Conservation (phyloP, 441 rosid genomes). For the Croton setiger region DNA sequence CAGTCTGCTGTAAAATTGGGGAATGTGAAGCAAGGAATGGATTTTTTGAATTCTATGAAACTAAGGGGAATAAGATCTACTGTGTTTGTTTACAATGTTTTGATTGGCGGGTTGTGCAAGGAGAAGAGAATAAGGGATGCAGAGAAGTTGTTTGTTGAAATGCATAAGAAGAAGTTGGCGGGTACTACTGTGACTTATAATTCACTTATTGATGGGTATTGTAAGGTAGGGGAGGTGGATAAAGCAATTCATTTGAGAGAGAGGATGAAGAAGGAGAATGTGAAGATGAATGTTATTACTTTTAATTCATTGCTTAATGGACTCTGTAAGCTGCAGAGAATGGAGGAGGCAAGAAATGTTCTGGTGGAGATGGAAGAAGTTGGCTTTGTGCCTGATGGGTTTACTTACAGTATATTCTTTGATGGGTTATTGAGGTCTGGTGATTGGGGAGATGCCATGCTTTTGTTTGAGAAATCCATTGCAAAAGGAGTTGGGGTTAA, state of each 20-base stretch:
- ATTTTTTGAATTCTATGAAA: conserved; percentile 53
- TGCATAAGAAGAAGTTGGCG: conserved; percentile 38
- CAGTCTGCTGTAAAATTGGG: conserved; percentile 39
- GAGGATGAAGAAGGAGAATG: conserved; percentile 48
- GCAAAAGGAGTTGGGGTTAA: conserved; percentile 47
- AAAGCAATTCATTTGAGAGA: conserved; percentile 43
- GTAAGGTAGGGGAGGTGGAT: conserved; percentile 51
- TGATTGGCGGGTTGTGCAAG: conserved; percentile 58
- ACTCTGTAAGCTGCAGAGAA: conserved; percentile 52
- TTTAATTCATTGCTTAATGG: conserved; percentile 67
- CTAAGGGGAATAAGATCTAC: conserved; percentile 36
- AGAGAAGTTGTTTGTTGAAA: conserved; percentile 64
- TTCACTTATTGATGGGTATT: conserved; percentile 63
- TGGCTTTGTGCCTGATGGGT: conserved; percentile 66
- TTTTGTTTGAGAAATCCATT: conserved; percentile 37
- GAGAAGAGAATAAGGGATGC: conserved; percentile 53
- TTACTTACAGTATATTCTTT: conserved; percentile 52
- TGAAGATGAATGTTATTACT: conserved; percentile 54
- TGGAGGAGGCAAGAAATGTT: conserved; percentile 45
- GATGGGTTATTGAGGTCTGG: conserved; percentile 46
- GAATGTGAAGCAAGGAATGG: conserved; percentile 42
- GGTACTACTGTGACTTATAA: conserved; percentile 56
- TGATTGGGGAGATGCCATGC: conserved; percentile 37
- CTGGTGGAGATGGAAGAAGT: conserved; percentile 41
- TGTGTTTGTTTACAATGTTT: conserved; percentile 59